phyloP scores from a whole-genome alignment of 805 yeast genomes.

The Saccharomycopsis javanensis region DNA sequence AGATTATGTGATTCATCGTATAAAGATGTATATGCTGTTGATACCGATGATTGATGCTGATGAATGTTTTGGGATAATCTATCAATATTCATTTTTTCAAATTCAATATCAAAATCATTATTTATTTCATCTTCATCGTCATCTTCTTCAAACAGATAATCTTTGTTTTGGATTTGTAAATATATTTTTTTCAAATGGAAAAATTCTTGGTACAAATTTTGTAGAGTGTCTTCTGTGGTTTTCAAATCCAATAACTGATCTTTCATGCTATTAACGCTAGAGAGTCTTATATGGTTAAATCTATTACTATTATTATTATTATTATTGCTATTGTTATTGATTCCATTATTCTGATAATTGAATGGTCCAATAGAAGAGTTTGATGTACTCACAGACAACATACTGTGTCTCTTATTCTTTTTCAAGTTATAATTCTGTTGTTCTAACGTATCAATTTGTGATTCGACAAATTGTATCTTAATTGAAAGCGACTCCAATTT shows the following conservation, averaged over 20 bases:
- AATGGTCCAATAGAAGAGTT: neutral
- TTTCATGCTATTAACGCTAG: conserved; percentile 21
- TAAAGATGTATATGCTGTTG: conserved; percentile 15
- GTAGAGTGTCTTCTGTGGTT: conserved; percentile 37
- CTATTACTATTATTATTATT: conserved; percentile 5
- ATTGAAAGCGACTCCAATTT: conserved; percentile 24
- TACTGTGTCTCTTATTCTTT: conserved; percentile 2
- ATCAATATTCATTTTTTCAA: neutral
- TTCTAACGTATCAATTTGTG: conserved; percentile 24
- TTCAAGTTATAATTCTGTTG: conserved; percentile 11
- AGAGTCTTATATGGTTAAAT: conserved; percentile 17
- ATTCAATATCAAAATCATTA: neutral
- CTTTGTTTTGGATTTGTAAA: conserved; percentile 4
- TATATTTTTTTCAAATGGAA: conserved; percentile 25
- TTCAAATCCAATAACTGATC: conserved; percentile 34
- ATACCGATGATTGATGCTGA: conserved; percentile 4
- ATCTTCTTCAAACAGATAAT: neutral
- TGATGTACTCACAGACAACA: conserved; percentile 5
- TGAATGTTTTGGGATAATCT: neutral
- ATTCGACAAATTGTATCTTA: conserved; percentile 26
- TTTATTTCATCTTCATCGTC: neutral
- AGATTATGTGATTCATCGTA: conserved; percentile 17
- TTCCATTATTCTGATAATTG: neutral
- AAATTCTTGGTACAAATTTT: conserved; percentile 34
- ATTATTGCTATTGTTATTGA: neutral